phyloP scores from a whole-genome alignment of 352 stramenopile species.

The Phytophthora multivora region DNA sequence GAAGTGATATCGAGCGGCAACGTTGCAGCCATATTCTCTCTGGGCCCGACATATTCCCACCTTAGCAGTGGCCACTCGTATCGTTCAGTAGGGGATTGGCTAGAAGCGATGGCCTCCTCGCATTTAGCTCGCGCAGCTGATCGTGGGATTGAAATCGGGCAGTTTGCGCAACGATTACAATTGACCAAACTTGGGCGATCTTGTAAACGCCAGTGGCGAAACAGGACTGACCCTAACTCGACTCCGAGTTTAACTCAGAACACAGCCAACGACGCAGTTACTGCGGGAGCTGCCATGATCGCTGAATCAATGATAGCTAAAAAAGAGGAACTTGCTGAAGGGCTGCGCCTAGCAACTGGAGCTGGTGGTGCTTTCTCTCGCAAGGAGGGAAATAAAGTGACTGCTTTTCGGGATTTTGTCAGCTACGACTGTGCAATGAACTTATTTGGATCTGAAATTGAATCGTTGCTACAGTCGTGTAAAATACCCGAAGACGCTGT shows the following conservation, averaged over 20 bases:
- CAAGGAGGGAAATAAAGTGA: slow-evolving; percentile 42
- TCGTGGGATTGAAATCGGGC: slow-evolving; percentile 56
- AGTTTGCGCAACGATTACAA: slow-evolving; percentile 51
- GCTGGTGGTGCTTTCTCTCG: slow-evolving; percentile 16
- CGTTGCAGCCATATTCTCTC: slow-evolving; percentile 66
- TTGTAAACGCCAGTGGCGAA: slow-evolving; percentile 53
- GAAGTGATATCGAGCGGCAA: slow-evolving; percentile 52
- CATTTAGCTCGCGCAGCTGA: slow-evolving; percentile 64
- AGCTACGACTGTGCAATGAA: slow-evolving; percentile 65
- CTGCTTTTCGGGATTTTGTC: slow-evolving; percentile 60
- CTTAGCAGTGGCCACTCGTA: slow-evolving; percentile 74
- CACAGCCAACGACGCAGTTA: slow-evolving; percentile 16
- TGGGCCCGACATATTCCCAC: slow-evolving; percentile 62
- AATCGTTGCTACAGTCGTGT: slow-evolving; percentile 57
- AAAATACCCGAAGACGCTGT: slow-evolving; percentile 61
- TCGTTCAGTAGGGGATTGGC: slow-evolving; percentile 69
- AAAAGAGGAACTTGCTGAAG: slow-evolving; percentile 51
- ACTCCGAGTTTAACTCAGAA: slow-evolving; percentile 7
- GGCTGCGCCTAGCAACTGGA: slow-evolving; percentile 29
- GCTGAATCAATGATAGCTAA: slow-evolving; percentile 38
- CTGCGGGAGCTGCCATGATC: slow-evolving; percentile 16
- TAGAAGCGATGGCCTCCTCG: slow-evolving; percentile 62
- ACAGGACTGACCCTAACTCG: slow-evolving; percentile 22
- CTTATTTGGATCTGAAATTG: slow-evolving; percentile 66
- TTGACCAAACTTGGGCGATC: slow-evolving; percentile 49